These are phyloP conservation scores for Spinacia oleracea DNA, from an alignment of 179 eudicot species.

Conservation along the genomic window DNA sequence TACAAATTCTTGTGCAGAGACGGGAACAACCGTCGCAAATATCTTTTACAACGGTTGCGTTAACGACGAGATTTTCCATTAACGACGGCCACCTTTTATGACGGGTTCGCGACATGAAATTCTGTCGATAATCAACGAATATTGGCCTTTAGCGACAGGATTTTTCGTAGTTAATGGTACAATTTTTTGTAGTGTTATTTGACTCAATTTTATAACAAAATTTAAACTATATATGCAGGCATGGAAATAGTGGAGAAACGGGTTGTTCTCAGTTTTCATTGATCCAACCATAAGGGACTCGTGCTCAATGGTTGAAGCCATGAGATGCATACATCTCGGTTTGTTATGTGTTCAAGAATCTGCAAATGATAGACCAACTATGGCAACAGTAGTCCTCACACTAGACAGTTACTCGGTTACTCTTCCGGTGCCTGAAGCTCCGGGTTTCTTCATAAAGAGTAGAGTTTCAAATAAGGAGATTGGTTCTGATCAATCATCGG, in stretches of 20 bases:
- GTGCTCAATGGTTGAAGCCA: background rate
- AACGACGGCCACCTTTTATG: too few relatives aligned
- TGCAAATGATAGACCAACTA: conserved; percentile 9
- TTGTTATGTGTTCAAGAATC: conserved; percentile 12
- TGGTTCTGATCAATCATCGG: background rate
- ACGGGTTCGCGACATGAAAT: too few relatives aligned
- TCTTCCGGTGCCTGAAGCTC: conserved; percentile 21
- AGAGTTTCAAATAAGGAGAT: background rate
- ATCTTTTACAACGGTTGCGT: too few relatives aligned
- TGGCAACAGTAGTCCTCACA: conserved; percentile 4
- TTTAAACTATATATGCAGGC: background rate
- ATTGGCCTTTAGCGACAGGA: too few relatives aligned
- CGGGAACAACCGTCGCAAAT: too few relatives aligned
- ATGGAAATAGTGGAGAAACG: conserved; percentile 14
- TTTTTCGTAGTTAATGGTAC: too few relatives aligned
- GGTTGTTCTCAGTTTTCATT: background rate
- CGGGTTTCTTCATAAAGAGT: conserved; percentile 1
- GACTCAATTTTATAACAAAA: background rate
- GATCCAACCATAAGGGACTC: conserved; percentile 12
- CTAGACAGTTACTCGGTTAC: conserved; percentile 27
- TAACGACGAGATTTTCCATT: too few relatives aligned
- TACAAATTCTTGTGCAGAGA: too few relatives aligned
- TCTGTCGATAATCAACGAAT: too few relatives aligned
- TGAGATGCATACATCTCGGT: conserved; percentile 10
- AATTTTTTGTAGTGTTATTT: too few relatives aligned